phyloP scores from a whole-genome alignment of 139 green algal species.

The Astrephomene gubernaculifera region DNA sequence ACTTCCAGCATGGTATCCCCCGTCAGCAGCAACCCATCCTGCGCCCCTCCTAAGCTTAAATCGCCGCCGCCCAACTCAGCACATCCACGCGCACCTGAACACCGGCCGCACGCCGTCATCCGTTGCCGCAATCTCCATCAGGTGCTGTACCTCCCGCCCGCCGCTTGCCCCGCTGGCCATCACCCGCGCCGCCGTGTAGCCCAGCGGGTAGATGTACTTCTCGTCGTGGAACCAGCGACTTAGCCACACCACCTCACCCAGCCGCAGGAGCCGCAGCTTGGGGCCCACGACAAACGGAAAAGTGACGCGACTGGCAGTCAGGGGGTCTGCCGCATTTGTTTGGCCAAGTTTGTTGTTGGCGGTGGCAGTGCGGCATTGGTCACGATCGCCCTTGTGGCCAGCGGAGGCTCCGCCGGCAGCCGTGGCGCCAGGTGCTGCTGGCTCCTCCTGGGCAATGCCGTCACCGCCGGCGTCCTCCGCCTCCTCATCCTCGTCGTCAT shows the following conservation, averaged over 20 bases:
- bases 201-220: slow-evolving; percentile 77
- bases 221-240: slow-evolving; percentile 77
- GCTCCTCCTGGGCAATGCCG: too few relatives aligned
- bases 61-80: too few relatives aligned
- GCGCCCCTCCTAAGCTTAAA: too few relatives aligned
- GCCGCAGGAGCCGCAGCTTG: slow-evolving; percentile 58
- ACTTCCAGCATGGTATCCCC: too few relatives aligned
- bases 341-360: too few relatives aligned
- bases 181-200: slow-evolving; percentile 61
- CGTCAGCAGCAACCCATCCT: too few relatives aligned
- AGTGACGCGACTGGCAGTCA: neutral
- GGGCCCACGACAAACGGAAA: slow-evolving; percentile 54
- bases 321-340: too few relatives aligned
- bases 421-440: too few relatives aligned
- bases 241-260: slow-evolving; percentile 77
- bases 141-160: slow-evolving; percentile 51
- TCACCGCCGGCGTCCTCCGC: neutral
- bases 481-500: slow-evolving; percentile 55
- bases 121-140: slow-evolving; percentile 56
- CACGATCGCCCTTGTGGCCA: too few relatives aligned
- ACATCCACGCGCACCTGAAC: slow-evolving; percentile 62
- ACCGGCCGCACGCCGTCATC: slow-evolving; percentile 63
- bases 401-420: too few relatives aligned
- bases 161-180: slow-evolving; percentile 40
- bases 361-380: too few relatives aligned